A percentile compares a stretch with the other conserved stretches of the same genome.
Evolutionary conservation across 108 stramenopile genomes (phyloP).

Genomic region (Licmophora abbreviata): DNA sequence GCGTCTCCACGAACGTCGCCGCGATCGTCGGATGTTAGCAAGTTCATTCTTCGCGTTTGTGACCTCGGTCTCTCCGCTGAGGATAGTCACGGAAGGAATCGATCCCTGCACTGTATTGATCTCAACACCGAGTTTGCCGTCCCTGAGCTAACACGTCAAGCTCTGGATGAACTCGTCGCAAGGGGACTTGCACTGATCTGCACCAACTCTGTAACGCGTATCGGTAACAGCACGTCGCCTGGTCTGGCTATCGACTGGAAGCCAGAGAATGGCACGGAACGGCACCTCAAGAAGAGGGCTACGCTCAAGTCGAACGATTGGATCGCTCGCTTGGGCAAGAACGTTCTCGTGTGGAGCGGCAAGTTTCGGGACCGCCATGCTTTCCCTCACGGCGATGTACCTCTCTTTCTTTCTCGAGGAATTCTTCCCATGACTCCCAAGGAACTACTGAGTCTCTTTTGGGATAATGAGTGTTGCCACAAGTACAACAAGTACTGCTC

Average conservation of each 20-base stretch:
- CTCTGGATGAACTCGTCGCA: constrained; percentile 11
- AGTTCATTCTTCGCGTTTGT: constrained; percentile 30
- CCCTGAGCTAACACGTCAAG: constrained; percentile 8
- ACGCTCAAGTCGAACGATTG: constrained; percentile 9
- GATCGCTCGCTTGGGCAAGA: constrained; percentile 12
- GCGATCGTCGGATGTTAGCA: constrained; percentile 6
- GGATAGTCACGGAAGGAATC: too few species aligned
- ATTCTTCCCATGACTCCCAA: constrained; percentile 23
- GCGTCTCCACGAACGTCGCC: not conserved
- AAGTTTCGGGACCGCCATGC: constrained; percentile 2
- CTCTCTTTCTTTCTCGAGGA: constrained; percentile 36
- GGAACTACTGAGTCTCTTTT: constrained; percentile 29
- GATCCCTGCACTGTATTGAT: too few species aligned
- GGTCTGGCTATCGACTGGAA: constrained; percentile 49
- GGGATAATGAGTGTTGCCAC: constrained; percentile 32
- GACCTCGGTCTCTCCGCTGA: constrained; percentile 27
- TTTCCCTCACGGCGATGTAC: constrained; percentile 4
- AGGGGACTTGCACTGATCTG: constrained; percentile 12
- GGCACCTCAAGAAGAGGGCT: constrained; percentile 10
- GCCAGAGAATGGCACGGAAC: constrained; percentile 21
- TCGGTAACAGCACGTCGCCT: too few species aligned
- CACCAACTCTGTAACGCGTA: constrained; percentile 14
- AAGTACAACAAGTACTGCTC: constrained; percentile 46
- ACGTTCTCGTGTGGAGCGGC: constrained; percentile 33
- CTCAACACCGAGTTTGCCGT: constrained; percentile 9